Percentiles rank a stretch among this genome's conserved stretches.
These are phyloP conservation scores for Acaromyces ingoldii DNA, from an alignment of 1,284 basidiomycete genomes.

Conservation along the genomic window DNA sequence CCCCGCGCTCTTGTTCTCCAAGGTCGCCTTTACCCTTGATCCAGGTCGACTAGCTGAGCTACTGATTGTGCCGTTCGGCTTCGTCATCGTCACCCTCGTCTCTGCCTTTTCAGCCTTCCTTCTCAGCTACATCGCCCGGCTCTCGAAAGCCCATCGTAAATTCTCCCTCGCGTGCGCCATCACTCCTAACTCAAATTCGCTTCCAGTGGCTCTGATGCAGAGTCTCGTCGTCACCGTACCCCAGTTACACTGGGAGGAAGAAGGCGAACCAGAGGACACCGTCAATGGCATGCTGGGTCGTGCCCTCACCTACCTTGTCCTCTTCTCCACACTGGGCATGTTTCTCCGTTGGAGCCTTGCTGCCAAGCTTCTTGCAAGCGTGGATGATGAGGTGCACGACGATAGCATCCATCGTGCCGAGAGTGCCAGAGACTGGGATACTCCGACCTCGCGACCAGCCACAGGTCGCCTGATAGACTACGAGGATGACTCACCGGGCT, in stretches of 20 bases:
- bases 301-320: conserved; percentile 82
- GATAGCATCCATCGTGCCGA: background rate
- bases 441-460: background rate
- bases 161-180: conserved; percentile 52
- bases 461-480: conserved; percentile 10
- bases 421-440: background rate
- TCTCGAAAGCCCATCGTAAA: conserved; percentile 50
- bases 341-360: conserved; percentile 54
- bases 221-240: conserved; percentile 79
- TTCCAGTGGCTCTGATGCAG: conserved; percentile 88
- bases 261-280: conserved; percentile 62
- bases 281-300: conserved; percentile 83
- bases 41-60: conserved; percentile 74
- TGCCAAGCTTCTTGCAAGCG: conserved; percentile 52
- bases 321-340: conserved; percentile 91
- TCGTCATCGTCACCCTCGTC: conserved; percentile 57
- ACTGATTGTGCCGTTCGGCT: conserved; percentile 84
- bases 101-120: conserved; percentile 47
- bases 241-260: conserved; percentile 70
- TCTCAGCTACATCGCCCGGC: conserved; percentile 43
- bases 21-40: conserved; percentile 69
- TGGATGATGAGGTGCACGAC: conserved; percentile 36
- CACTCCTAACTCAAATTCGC: conserved; percentile 72
- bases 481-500: background rate
- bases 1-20: conserved; percentile 83